Evolutionary conservation across 2,329 filamentous ascomycete genomes (phyloP).

Genomic region (Trichoderma koningiopsis): DNA sequence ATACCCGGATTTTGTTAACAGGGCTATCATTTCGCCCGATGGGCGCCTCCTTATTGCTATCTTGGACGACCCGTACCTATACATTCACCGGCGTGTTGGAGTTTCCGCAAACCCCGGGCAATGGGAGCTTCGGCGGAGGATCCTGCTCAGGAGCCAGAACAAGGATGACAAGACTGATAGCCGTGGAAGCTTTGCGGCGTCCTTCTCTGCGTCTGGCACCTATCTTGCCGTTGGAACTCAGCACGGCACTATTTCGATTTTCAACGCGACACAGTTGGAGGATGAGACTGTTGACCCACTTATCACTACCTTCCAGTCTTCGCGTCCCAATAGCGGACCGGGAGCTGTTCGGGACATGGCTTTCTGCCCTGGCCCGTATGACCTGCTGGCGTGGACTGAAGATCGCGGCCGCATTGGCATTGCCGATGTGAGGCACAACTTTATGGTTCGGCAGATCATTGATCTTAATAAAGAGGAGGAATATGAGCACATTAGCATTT

Average conservation of each 20-base stretch:
- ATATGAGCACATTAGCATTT: constrained; percentile 58
- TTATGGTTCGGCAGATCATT: constrained; percentile 69
- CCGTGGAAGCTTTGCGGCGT: constrained; percentile 74
- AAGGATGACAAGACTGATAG: constrained; percentile 57
- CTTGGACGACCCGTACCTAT: constrained; percentile 83
- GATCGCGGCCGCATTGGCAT: constrained; percentile 76
- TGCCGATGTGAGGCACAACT: constrained; percentile 69
- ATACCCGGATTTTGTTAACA: constrained; percentile 87
- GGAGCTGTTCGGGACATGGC: constrained; percentile 89
- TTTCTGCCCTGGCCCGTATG: constrained; percentile 87
- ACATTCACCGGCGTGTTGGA: constrained; percentile 68
- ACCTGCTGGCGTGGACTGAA: constrained; percentile 92
- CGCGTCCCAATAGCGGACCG: constrained; percentile 66
- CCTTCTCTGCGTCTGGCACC: constrained; percentile 71
- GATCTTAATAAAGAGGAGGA: constrained; percentile 61
- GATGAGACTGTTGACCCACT: constrained; percentile 59
- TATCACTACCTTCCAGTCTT: constrained; percentile 75
- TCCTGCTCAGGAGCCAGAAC: constrained; percentile 61
- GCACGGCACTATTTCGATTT: constrained; percentile 76
- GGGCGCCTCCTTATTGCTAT: constrained; percentile 79
- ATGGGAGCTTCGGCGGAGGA: constrained; percentile 55
- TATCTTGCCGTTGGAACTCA: constrained; percentile 78
- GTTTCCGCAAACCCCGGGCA: constrained; percentile 40
- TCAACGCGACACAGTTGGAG: constrained; percentile 58
- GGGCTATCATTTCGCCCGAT: constrained; percentile 90